These are phyloP conservation scores for Sisymbrium altissimum DNA, from an alignment of 345 rosid species.

Conservation along the genomic window DNA sequence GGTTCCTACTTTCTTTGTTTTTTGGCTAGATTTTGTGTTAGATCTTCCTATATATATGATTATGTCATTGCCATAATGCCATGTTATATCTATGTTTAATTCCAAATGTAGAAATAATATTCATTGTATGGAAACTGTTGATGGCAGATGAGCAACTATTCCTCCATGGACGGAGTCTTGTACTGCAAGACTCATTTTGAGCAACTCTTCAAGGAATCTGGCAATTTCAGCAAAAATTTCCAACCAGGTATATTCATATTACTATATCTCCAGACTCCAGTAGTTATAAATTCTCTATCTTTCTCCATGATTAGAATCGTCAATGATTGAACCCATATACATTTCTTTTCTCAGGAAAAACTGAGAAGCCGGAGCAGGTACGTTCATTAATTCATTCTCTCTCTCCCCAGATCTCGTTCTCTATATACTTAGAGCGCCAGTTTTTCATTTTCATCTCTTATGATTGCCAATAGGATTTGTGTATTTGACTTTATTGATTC, in stretches of 20 bases:
- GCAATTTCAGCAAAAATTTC: constrained; percentile 95
- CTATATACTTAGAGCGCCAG: background rate
- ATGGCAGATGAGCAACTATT: constrained; percentile 92
- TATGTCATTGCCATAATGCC: background rate
- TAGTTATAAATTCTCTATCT: background rate
- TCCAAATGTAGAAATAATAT: background rate
- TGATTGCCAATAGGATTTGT: background rate
- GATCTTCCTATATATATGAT: background rate
- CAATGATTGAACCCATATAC: background rate
- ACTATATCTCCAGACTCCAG: background rate
- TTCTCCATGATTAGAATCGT: background rate
- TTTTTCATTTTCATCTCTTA: background rate
- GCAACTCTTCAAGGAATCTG: constrained; percentile 98
- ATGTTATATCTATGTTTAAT: background rate
- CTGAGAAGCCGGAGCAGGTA: constrained; percentile 69
- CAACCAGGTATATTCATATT: constrained; percentile 46
- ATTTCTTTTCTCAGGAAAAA: constrained; percentile 40
- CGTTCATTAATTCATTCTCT: background rate
- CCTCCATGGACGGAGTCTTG: constrained; percentile 97
- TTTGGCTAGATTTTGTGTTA: background rate
- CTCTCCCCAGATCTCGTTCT: background rate
- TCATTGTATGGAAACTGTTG: background rate
- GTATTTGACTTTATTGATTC: background rate
- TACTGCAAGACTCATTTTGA: constrained; percentile 97
- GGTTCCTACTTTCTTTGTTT: background rate